Base-by-base conservation (phyloP, 108 stramenopile genomes). In the Nitzschia putrida region DNA sequence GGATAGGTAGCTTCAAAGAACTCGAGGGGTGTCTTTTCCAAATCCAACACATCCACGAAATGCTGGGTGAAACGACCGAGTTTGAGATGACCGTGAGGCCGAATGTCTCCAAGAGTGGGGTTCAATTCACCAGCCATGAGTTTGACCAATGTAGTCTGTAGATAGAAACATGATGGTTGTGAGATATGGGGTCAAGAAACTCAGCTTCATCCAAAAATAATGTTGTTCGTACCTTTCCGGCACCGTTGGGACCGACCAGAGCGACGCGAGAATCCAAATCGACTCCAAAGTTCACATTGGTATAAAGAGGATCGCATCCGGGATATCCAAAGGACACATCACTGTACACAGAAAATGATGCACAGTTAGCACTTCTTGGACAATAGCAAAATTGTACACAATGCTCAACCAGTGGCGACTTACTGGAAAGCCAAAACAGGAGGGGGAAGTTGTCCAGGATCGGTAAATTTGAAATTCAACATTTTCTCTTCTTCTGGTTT, bases 241-340 rank as follows among this genome's bases (percentile, higher is more conserved):
- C 94, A 18, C 97, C 98, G 71, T 98, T 98, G 21, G 97, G 96
- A 10, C 97, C 96, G 0, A 95, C 93, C 41, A 99, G 24, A 7
- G 97, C 98, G 13, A 99, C 88, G 18, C 99, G 91, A 53, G 89
- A 91, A 85, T 99, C 99, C 61, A 97, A 89, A 69, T 99, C 99
- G 23, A 99, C 89, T 51, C 99, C 99, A 73, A 98, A 95, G 57
- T 96, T 94, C 11, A 99, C 90, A 72, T 92, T 81, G 6, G 85
- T 72, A 71, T 98, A 99, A 0, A 99, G 74, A 7, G 89, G 79
- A 69, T 95, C 94, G 71, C 97, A 97, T 44, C 84, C 88, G 0
- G 97, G 96, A 86, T 99, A 99, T 8, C 83, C 97, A 80, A 99
- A 99, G 13, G 81, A 77, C 13, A 99, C 95, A 73, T 99, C 94